Evolutionary conservation across 768 basidiomycete genomes (phyloP).

Genomic region (Termitomyces sp.): DNA sequence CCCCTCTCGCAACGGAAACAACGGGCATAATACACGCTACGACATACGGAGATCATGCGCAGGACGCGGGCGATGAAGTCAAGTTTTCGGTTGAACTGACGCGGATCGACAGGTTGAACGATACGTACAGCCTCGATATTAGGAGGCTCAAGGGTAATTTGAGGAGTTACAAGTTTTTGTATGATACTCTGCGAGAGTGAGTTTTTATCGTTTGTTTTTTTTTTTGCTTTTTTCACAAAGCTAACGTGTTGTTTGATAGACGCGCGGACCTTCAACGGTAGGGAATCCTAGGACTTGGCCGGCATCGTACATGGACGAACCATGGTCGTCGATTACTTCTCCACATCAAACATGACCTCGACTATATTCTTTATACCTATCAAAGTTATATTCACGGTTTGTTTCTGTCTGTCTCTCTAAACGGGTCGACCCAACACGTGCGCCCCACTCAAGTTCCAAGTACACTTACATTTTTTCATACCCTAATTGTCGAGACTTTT

Average conservation of each 20-base stretch:
- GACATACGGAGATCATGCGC: slow-evolving; percentile 71
- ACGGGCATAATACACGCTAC: slow-evolving; percentile 37
- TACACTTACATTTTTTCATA: slow-evolving; percentile 2
- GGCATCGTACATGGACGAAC: not conserved
- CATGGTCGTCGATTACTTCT: not conserved
- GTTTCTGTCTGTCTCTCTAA: not conserved
- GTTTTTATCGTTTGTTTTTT: slow-evolving; percentile 22
- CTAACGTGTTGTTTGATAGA: slow-evolving; percentile 20
- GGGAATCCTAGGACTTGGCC: not conserved
- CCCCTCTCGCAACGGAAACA: slow-evolving; percentile 34
- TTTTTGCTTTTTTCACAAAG: not conserved
- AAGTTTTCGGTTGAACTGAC: slow-evolving; percentile 95
- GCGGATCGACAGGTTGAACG: slow-evolving; percentile 80
- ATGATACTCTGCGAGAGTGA: slow-evolving; percentile 82
- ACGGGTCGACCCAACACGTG: not conserved
- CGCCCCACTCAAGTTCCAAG: not conserved
- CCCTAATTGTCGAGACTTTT: slow-evolving; percentile 1
- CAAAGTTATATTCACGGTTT: not conserved
- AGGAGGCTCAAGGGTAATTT: slow-evolving; percentile 88
- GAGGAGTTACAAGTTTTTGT: slow-evolving; percentile 89
- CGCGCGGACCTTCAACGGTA: slow-evolving; percentile 40
- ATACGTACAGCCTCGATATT: slow-evolving; percentile 89
- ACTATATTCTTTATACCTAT: slow-evolving; percentile 1
- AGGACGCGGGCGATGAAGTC: slow-evolving; percentile 93
- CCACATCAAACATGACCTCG: not conserved